phyloP scores from a whole-genome alignment of 1,139 yeast genomes.

The Saccharomyces hybrid region DNA sequence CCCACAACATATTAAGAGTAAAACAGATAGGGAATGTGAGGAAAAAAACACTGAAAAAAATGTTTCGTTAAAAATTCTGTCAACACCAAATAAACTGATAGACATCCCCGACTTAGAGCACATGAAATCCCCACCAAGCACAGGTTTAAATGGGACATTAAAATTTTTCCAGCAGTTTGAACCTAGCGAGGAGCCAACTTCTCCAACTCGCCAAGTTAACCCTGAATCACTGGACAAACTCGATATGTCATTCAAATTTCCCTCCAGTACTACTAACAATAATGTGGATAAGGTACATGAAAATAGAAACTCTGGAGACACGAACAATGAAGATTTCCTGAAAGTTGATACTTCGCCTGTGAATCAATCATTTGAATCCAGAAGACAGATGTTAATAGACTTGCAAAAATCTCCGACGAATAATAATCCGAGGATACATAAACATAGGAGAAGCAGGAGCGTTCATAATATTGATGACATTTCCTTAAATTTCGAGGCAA shows the following conservation, averaged over 20 bases:
- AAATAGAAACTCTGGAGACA: background rate
- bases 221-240: constrained; percentile 2
- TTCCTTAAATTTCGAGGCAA: constrained; percentile 8
- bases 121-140: constrained; percentile 14
- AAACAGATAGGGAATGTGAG: background rate
- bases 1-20: background rate
- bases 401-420: constrained; percentile 10
- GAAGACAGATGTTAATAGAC: constrained; percentile 17
- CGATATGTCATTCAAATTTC: constrained; percentile 21
- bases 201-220: background rate
- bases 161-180: constrained; percentile 24
- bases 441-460: constrained; percentile 25
- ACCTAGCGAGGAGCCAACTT: background rate
- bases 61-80: constrained; percentile 18
- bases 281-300: background rate
- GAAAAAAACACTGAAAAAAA: background rate
- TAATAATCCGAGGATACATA: constrained; percentile 13
- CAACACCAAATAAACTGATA: constrained; percentile 26
- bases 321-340: constrained; percentile 14
- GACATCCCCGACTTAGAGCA: constrained; percentile 24
- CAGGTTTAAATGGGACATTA: constrained; percentile 16
- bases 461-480: constrained; percentile 9
- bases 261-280: constrained; percentile 4
- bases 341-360: constrained; percentile 13
- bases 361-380: constrained; percentile 14